Evolutionary conservation across 495 filamentous ascomycete genomes (phyloP).

Genomic region (Xylaria castorea): DNA sequence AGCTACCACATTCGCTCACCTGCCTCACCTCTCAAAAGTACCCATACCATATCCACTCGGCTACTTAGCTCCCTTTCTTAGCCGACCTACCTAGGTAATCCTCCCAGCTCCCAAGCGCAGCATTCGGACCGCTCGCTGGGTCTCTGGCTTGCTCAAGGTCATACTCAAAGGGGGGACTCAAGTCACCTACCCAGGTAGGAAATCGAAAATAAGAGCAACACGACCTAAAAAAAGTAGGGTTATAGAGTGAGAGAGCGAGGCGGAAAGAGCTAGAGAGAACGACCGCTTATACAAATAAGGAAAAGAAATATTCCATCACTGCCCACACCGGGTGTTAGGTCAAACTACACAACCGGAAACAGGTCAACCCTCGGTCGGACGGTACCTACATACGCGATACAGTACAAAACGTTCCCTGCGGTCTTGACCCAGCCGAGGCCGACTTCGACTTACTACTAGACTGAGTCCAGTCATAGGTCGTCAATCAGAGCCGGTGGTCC

Average conservation of each 20-base stretch:
- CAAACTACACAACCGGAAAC: neutral
- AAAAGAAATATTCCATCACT: neutral
- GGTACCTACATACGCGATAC: neutral
- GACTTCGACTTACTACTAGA: conserved; percentile 17
- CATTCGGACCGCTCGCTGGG: conserved; percentile 28
- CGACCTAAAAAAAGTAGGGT: neutral
- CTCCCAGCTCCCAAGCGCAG: conserved; percentile 26
- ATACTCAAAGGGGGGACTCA: neutral
- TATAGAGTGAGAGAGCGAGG: neutral
- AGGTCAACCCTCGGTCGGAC: conserved; percentile 10
- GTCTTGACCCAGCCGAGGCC: neutral
- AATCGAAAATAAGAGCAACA: neutral
- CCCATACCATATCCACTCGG: conserved; percentile 25
- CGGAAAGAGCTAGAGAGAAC: neutral
- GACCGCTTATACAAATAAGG: neutral
- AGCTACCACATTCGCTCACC: conserved; percentile 30
- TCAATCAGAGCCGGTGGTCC: conserved; percentile 22
- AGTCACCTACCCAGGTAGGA: conserved; percentile 3
- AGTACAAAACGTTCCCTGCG: neutral
- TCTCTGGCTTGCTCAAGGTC: conserved; percentile 13
- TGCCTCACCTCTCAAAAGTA: conserved; percentile 24
- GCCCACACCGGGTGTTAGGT: neutral
- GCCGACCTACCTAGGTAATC: conserved; percentile 29
- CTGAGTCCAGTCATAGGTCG: conserved; percentile 14
- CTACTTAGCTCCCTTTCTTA: conserved; percentile 28